Conservation (phyloP, 139 green algal species). For the Chlamydomonas sp. region DNA sequence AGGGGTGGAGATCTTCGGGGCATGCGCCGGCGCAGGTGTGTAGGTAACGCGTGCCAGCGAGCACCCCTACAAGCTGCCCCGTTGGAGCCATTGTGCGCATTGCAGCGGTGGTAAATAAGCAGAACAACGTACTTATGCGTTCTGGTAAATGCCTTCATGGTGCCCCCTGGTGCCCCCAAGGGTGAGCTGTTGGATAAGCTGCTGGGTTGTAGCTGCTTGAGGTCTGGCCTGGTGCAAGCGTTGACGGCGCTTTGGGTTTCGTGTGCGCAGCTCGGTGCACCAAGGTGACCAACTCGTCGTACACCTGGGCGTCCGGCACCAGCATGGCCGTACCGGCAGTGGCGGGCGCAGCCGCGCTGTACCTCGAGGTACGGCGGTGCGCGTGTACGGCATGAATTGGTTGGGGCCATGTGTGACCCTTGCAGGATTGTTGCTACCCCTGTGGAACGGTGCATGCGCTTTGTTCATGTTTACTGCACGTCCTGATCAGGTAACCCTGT, state of each 20-base stretch:
- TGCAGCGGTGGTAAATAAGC: not conserved
- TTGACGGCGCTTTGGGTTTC: too few relatives aligned
- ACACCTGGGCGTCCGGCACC: constrained; percentile 76
- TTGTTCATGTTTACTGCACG: too few relatives aligned
- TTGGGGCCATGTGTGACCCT: not conserved
- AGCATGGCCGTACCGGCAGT: constrained; percentile 82
- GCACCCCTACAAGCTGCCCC: too few relatives aligned
- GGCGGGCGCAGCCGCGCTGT: constrained; percentile 72
- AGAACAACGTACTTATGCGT: too few relatives aligned
- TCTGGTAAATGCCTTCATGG: too few relatives aligned
- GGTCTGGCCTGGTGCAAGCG: not conserved
- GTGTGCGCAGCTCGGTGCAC: constrained; percentile 58
- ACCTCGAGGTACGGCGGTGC: constrained; percentile 45
- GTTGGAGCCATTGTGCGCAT: not conserved
- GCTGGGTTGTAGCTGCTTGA: not conserved
- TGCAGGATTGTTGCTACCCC: not conserved
- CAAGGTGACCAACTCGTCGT: constrained; percentile 57
- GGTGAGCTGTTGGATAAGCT: too few relatives aligned
- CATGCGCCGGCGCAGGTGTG: constrained; percentile 64
- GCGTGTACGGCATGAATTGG: not conserved
- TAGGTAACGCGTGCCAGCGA: not conserved
- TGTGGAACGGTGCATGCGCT: too few relatives aligned
- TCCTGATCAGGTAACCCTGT: too few relatives aligned
- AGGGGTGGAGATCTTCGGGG: constrained; percentile 74
- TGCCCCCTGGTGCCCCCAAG: too few relatives aligned